Evolutionary conservation across 495 filamentous ascomycete species (phyloP).

Genomic region (Aspergillus homomorphus): DNA sequence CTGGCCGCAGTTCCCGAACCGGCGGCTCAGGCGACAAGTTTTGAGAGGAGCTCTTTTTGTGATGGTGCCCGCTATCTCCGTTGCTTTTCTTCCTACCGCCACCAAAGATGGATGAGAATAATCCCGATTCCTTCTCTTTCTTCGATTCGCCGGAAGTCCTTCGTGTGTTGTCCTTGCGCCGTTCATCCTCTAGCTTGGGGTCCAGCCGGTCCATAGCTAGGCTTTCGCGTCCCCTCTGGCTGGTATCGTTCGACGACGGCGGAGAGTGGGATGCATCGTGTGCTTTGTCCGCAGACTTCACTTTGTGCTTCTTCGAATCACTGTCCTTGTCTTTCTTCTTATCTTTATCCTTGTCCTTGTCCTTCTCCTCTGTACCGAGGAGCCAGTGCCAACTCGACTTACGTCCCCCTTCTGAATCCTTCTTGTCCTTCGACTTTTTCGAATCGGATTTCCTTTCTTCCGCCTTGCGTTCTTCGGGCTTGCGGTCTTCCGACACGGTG

Average conservation of each 20-base stretch:
- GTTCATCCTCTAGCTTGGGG: constrained; percentile 72
- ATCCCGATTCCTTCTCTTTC: constrained; percentile 78
- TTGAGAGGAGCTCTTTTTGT: constrained; percentile 72
- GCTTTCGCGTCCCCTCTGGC: constrained; percentile 72
- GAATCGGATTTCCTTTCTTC: constrained; percentile 61
- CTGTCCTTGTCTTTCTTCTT: constrained; percentile 55
- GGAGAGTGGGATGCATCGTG: constrained; percentile 73
- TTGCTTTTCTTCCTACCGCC: constrained; percentile 76
- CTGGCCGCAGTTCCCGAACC: constrained; percentile 65
- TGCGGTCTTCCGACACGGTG: constrained; percentile 66
- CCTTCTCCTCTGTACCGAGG: constrained; percentile 65
- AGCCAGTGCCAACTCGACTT: constrained; percentile 91
- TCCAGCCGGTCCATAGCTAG: constrained; percentile 77
- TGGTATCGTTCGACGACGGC: constrained; percentile 72
- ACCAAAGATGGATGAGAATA: constrained; percentile 89
- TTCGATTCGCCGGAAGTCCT: constrained; percentile 72
- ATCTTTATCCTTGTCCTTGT: constrained; percentile 69
- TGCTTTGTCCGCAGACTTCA: constrained; percentile 56
- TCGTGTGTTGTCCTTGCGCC: constrained; percentile 73
- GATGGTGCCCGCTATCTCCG: constrained; percentile 46
- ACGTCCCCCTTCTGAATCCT: constrained; percentile 56
- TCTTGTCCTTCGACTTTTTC: constrained; percentile 62
- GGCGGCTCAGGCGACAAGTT: constrained; percentile 80
- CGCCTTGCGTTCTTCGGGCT: constrained; percentile 59
- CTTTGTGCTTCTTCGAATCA: constrained; percentile 58